Evolutionary conservation across 2,329 filamentous ascomycete genomes (phyloP).

Genomic region (Fusarium subglutinans): DNA sequence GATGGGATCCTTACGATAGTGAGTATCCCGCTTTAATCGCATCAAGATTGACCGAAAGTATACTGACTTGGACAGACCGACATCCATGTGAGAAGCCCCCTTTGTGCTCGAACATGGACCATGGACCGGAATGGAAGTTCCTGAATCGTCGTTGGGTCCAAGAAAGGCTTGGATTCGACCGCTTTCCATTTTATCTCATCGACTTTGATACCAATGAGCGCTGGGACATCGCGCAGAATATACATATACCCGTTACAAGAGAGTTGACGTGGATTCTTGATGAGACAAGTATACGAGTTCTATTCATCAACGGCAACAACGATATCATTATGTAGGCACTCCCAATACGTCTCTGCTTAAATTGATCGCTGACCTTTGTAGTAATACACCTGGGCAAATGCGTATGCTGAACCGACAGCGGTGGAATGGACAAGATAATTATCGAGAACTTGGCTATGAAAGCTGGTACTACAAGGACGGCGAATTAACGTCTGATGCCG

Average conservation of each 20-base stretch:
- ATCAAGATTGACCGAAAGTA: no score
- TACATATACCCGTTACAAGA: slow-evolving; percentile 18
- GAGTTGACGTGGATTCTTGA: slow-evolving; percentile 21
- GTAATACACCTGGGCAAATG: slow-evolving; percentile 28
- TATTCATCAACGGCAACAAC: slow-evolving; percentile 16
- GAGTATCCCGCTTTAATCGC: neutral
- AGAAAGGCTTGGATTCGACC: slow-evolving; percentile 13
- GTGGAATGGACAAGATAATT: neutral
- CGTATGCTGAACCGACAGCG: slow-evolving; percentile 15
- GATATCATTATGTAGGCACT: slow-evolving; percentile 22
- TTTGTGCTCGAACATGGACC: slow-evolving; percentile 13
- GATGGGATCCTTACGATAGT: slow-evolving; percentile 31
- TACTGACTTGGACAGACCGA: neutral
- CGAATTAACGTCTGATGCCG: neutral
- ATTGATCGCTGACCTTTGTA: neutral
- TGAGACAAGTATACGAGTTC: slow-evolving; percentile 2
- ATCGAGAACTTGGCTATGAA: neutral
- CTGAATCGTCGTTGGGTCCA: slow-evolving; percentile 22
- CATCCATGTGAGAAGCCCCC: slow-evolving; percentile 16
- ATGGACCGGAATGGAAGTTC: slow-evolving; percentile 21
- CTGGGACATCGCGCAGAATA: slow-evolving; percentile 9
- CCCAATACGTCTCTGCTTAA: accelerated
- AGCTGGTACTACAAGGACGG: slow-evolving; percentile 12
- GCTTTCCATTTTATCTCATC: slow-evolving; percentile 6
- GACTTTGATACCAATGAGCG: slow-evolving; percentile 6